A percentile compares a stretch with the other conserved stretches of the same genome.
Conservation (phyloP, 2,329 filamentous ascomycete genomes). For the Pseudocercospora musae region DNA sequence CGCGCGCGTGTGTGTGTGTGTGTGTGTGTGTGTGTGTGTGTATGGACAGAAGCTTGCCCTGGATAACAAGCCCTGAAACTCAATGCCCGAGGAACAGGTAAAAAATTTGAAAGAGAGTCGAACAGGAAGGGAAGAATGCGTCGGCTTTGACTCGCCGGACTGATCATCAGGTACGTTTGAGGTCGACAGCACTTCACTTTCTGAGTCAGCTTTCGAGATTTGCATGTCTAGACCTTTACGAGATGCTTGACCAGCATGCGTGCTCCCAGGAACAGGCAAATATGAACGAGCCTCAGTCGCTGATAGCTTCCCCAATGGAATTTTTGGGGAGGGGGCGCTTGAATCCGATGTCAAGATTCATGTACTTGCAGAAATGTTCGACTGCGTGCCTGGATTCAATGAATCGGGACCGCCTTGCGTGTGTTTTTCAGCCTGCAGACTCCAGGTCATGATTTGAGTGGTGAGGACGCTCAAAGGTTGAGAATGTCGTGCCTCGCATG, state of each 20-base stretch:
- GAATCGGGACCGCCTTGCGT: background rate
- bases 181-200: background rate
- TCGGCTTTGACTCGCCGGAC: background rate
- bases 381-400: background rate
- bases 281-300: background rate
- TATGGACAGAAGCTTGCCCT: background rate
- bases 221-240: background rate
- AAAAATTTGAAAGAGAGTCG: background rate
- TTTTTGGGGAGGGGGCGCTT: background rate
- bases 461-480: background rate
- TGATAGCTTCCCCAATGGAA: background rate
- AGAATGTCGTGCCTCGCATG: background rate
- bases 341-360: background rate
- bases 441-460: background rate
- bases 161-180: background rate
- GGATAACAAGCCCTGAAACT: background rate
- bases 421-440: background rate
- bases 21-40: no score
- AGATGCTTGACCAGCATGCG: background rate
- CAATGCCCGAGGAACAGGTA: background rate
- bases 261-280: background rate
- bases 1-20: no score
- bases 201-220: background rate
- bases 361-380: background rate
- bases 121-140: background rate